Conservation (phyloP, 2,329 filamentous ascomycete genomes). For the Xylaria sp. region DNA sequence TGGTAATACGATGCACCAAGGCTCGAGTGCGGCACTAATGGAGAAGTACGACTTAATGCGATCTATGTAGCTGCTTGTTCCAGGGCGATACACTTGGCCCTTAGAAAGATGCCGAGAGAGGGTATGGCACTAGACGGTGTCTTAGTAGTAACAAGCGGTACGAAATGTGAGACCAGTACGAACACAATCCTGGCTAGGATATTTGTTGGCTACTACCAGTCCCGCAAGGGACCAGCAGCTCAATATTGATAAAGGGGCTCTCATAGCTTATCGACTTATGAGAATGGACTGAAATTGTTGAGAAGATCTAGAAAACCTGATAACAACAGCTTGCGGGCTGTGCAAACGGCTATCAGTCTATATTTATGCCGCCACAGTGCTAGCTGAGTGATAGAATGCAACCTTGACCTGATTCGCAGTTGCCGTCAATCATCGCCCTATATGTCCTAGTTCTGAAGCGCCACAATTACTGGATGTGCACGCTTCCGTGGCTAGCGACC, state of each 20-base stretch:
- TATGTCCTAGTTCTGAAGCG: neutral
- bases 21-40: conserved; percentile 12
- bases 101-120: neutral
- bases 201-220: neutral
- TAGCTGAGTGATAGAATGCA: no score
- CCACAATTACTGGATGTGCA: neutral
- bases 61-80: conserved; percentile 7
- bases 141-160: neutral
- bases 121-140: neutral
- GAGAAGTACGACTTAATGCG: conserved; percentile 23
- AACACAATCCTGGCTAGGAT: conserved; percentile 5
- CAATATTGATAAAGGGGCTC: no score
- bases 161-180: neutral
- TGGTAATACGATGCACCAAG: conserved; percentile 17
- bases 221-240: conserved; percentile 2
- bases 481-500: neutral
- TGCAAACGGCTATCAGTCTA: no score
- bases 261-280: neutral
- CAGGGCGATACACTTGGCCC: conserved; percentile 4
- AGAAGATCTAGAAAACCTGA: neutral
- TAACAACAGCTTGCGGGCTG: neutral
- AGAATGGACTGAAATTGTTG: neutral
- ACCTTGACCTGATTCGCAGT: neutral
- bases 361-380: no score
- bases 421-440: neutral